Evolutionary conservation across 2,329 filamentous ascomycete species (phyloP), one percentile per base, ranked within the genome.

Genomic region (Aspergillus chevalieri): DNA sequence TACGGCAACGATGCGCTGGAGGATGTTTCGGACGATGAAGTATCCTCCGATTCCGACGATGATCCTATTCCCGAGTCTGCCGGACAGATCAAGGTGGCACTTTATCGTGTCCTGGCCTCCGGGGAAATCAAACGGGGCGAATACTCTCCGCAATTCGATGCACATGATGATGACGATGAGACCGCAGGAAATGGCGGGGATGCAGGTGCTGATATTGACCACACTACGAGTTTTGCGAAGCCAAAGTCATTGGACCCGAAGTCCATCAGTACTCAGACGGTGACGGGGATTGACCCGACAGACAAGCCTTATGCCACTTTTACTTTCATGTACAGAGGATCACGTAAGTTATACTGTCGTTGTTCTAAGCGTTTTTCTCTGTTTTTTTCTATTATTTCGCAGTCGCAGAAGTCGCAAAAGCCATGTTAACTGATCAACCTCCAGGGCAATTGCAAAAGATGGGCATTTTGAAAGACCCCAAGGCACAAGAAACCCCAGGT

Each of bases 61-160:
- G 89, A 92, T 59, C 88, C 89, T 1, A 78, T 83, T 51, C 90
- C 92, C 10, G 93, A 97, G 75, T 89, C 93, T 9, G 87, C 93
- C 4, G 93, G 93, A 8, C 93, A 98, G 73, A 98, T 98, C 75
- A 97, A 97, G 73, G 90, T 98, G 15, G 90, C 92, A 54, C 84
- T 98, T 74, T 97, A 96, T 71, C 84, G 93, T 24, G 93, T 98
- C 7, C 77, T 97, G 43, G 93, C 93, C 2, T 95, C 90, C 6
- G 93, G 93, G 12, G 93, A 97, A 69, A 95, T 98, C 65, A 97
- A 96, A 74, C 89, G 91, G 65, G 93, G 93, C 55, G 93, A 98
- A 71, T 98, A 97, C 70, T 95, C 91, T 1, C 93, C 93, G 10
- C 93, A 97, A 64, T 97, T 97, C 57, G 91, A 95, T 67, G 92